Percentiles rank a stretch among this genome's conserved stretches.
Evolutionary conservation across 2,329 filamentous ascomycete species (phyloP).

Genomic region (Penicillium sp.): DNA sequence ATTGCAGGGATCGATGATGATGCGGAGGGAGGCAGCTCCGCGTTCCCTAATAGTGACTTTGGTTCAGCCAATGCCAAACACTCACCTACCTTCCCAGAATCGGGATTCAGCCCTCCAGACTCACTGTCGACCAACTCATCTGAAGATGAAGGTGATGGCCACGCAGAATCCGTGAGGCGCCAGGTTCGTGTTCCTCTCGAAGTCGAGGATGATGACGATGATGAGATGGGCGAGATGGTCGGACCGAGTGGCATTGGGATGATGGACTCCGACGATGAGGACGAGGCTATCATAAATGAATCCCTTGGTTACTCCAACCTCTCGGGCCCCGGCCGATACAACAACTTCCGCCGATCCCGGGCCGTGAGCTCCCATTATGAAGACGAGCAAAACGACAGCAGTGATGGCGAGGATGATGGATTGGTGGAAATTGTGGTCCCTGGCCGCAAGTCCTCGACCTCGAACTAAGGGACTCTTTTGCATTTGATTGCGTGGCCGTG

Average conservation of each 20-base stretch:
- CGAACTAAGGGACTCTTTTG: slow-evolving; percentile 13
- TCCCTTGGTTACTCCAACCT: slow-evolving; percentile 69
- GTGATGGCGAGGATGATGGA: slow-evolving; percentile 44
- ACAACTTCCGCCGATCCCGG: slow-evolving; percentile 43
- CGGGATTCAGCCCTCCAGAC: slow-evolving; percentile 40
- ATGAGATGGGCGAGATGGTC: slow-evolving; percentile 51
- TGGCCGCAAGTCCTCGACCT: slow-evolving; percentile 35
- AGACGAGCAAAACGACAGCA: slow-evolving; percentile 46
- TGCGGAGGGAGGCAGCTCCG: slow-evolving; percentile 27
- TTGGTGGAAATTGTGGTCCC: slow-evolving; percentile 48
- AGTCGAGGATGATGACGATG: slow-evolving; percentile 55
- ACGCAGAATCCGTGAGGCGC: slow-evolving; percentile 38
- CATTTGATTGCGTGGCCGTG: slow-evolving; percentile 3
- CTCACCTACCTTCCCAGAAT: slow-evolving; percentile 38
- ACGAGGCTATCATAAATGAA: slow-evolving; percentile 57
- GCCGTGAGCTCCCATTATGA: slow-evolving; percentile 34
- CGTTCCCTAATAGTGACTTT: slow-evolving; percentile 35
- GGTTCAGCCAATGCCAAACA: slow-evolving; percentile 25
- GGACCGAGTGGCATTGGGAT: slow-evolving; percentile 46
- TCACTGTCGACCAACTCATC: slow-evolving; percentile 44
- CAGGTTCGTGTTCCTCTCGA: slow-evolving; percentile 55
- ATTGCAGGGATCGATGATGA: slow-evolving; percentile 40
- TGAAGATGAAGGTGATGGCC: slow-evolving; percentile 41
- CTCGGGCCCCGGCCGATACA: slow-evolving; percentile 46
- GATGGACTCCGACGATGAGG: slow-evolving; percentile 52